Base-by-base conservation (phyloP, 23 red algal species). In the Gracilaria domingensis region DNA sequence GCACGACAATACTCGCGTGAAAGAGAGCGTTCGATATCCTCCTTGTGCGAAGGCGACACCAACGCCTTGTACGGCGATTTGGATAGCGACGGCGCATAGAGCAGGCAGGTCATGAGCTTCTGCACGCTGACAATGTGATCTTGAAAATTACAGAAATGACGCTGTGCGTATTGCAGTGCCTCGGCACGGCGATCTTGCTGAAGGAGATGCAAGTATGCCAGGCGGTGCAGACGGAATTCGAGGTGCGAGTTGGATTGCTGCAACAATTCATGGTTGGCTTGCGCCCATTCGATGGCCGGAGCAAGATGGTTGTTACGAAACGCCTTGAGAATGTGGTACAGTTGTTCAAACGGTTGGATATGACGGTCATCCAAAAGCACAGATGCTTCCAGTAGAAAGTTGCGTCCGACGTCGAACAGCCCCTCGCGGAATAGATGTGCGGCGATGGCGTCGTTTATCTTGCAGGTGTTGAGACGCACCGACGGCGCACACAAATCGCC, bases 181-280 rank as follows among this genome's bases (percentile, higher is more conserved):
- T 74, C 93, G 24, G 54, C 37, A 0, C 77, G 40, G 18, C 80
- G 42, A 29, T 85, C 55, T 38, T 75, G 30, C 44, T 84, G 75
- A 13, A 95, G 85, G n/a, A 90, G 49, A 42, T 84, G 35, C 12
- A 95, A 28, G 51, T 90, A 95, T 5, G 69, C 83, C 16, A 95
- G 42, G 4, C 93, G 61, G 79, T 95, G 93, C 16, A 95, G 83
- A 29, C 75, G 75, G 54, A 95, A 95, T 51, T 95, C 93, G 11
- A 95, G 86, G 33, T 88, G 36, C 1, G 84, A 77, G 25, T 60
- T 49, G 65, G 42, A 50, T 42, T 65, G 29, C 28, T 4, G 37
- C 87, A 90, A 70, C 9, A 81, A 14, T 16, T 81, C 18, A 28
- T 64, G 69, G 48, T 90, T 80, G n/a, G 50, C 39, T 21, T 58